phyloP scores from a whole-genome alignment of 148 eudicot species.

The Rheum nobile region DNA sequence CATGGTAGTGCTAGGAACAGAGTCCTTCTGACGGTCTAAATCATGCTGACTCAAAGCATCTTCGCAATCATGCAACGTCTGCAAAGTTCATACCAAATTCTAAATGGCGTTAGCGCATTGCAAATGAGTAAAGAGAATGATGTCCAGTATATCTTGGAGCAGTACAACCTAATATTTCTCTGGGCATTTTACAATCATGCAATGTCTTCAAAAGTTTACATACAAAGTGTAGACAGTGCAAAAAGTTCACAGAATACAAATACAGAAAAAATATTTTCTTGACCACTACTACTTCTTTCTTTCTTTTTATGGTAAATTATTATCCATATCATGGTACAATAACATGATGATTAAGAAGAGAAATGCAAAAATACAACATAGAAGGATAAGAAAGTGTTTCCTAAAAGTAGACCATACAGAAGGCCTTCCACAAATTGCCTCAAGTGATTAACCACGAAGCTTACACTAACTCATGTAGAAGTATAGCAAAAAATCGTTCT shows the following conservation, averaged over 20 bases:
- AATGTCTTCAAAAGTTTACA: neutral
- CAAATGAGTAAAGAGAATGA: neutral
- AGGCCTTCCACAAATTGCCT: neutral
- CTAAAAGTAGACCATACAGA: neutral
- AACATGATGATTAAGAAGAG: neutral
- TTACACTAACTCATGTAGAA: neutral
- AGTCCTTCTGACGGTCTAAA: conserved; percentile 26
- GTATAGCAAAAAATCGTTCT: neutral
- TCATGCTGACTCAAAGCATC: conserved; percentile 35
- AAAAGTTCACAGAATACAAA: neutral
- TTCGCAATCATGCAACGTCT: conserved; percentile 77
- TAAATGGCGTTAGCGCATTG: neutral
- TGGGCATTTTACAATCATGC: neutral
- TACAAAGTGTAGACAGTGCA: neutral
- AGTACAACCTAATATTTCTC: neutral
- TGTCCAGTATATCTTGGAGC: neutral
- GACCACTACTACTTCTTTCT: neutral
- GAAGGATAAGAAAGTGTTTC: neutral
- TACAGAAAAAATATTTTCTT: neutral
- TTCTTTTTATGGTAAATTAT: neutral
- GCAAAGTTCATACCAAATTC: conserved; percentile 6
- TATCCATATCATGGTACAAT: neutral
- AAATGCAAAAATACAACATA: neutral
- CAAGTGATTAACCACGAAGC: neutral
- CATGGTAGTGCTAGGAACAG: conserved; percentile 36